A percentile compares a stretch with the other conserved stretches of the same genome.
phyloP scores from a whole-genome alignment of 345 rosid species.

The Linum usitatissimum region DNA sequence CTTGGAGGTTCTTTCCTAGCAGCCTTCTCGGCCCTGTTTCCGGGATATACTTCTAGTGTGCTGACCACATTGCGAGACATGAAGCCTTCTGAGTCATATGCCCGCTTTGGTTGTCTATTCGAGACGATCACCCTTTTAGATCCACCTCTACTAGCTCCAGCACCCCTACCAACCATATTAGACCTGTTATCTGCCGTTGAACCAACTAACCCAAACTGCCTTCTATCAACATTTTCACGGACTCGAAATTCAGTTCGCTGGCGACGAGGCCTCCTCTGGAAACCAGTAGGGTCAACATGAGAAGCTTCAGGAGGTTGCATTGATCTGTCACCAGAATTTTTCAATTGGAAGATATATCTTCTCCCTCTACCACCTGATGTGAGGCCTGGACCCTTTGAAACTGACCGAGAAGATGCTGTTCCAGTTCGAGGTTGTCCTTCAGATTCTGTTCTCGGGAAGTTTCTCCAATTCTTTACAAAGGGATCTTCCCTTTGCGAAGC shows the following conservation, averaged over 20 bases:
- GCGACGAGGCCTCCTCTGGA: conserved; percentile 50
- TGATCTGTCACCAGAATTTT: conserved; percentile 44
- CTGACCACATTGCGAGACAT: conserved; percentile 21
- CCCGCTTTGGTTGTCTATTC: conserved; percentile 48
- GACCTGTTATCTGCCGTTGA: conserved; percentile 37
- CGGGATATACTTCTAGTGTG: conserved; percentile 33
- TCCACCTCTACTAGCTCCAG: conserved; percentile 34
- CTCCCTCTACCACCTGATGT: conserved; percentile 36
- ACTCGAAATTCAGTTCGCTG: conserved; percentile 67
- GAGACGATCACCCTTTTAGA: conserved; percentile 39
- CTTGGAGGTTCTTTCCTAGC: conserved; percentile 34
- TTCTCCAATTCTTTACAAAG: conserved; percentile 20
- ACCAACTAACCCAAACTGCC: conserved; percentile 21
- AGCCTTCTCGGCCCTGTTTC: conserved; percentile 37
- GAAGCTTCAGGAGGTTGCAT: conserved; percentile 39
- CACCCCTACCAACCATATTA: conserved; percentile 32
- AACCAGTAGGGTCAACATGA: conserved; percentile 43
- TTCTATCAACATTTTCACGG: conserved; percentile 46
- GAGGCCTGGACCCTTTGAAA: conserved; percentile 27
- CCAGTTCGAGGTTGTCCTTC: conserved; percentile 34
- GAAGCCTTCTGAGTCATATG: conserved; percentile 35
- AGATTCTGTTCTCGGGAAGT: conserved; percentile 29
- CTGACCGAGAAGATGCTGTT: conserved; percentile 18
- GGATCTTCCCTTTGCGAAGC: conserved; percentile 29
- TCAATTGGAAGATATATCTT: conserved; percentile 32